Evolutionary conservation across 306 rosid species (phyloP).

Genomic region (Echinosophora koreensis): DNA sequence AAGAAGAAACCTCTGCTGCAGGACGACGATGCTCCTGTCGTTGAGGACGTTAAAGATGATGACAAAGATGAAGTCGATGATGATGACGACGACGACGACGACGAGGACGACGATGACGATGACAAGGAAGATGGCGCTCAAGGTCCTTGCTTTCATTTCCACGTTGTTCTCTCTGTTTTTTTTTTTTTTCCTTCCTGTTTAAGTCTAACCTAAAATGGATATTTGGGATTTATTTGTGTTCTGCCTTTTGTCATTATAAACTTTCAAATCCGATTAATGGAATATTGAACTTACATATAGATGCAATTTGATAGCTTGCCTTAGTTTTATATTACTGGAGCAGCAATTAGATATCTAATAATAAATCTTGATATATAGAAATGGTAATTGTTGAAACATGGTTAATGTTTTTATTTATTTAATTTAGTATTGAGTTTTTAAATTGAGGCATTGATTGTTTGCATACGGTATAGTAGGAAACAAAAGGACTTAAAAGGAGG

Average conservation of each 20-base stretch:
- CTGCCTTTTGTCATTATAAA: too few relatives aligned
- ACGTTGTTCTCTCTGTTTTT: too few relatives aligned
- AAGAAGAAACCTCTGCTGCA: conserved; percentile 54
- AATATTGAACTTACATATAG: not conserved
- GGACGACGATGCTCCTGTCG: conserved; percentile 68
- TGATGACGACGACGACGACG: conserved; percentile 64
- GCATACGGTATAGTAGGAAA: not conserved
- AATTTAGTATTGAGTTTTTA: not conserved
- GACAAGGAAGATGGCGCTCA: conserved; percentile 68
- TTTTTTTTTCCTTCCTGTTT: not conserved
- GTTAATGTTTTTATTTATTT: not conserved
- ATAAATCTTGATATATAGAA: not conserved
- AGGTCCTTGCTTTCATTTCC: conserved; percentile 51
- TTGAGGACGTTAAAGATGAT: conserved; percentile 82
- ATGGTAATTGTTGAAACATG: not conserved
- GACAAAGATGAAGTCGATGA: conserved; percentile 62
- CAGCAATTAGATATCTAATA: not conserved
- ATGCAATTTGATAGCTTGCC: too few relatives aligned
- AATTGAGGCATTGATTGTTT: not conserved
- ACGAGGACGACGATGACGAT: conserved; percentile 64
- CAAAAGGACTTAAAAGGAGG: not conserved
- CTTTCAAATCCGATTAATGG: too few relatives aligned
- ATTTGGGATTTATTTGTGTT: not conserved
- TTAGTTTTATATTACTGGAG: not conserved
- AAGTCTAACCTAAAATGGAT: not conserved